These are phyloP conservation scores for Phytophthora fragariaefolia DNA, from an alignment of 352 stramenopile genomes.

Conservation along the genomic window DNA sequence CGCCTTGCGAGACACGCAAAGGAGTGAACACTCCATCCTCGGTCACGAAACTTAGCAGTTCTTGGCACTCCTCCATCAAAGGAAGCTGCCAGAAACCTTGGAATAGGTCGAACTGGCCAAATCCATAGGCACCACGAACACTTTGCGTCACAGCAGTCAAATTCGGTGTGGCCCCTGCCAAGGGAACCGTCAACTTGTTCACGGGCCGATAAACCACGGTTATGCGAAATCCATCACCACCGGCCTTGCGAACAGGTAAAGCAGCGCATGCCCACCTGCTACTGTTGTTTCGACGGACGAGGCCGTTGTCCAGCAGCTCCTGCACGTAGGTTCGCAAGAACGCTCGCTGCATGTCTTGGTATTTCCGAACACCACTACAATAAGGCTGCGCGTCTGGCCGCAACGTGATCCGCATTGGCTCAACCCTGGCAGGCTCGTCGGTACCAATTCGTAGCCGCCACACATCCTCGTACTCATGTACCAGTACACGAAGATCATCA, in stretches of 20 bases:
- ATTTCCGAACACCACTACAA: too few relatives aligned
- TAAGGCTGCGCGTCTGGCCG: too few relatives aligned
- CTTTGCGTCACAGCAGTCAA: neutral
- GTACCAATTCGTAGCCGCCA: too few relatives aligned
- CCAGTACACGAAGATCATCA: neutral
- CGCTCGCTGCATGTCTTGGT: neutral
- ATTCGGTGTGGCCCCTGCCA: neutral
- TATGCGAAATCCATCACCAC: neutral
- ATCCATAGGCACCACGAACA: neutral
- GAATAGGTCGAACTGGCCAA: too few relatives aligned
- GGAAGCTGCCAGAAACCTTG: too few relatives aligned
- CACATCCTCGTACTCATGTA: neutral
- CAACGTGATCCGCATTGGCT: too few relatives aligned
- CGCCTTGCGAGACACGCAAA: too few relatives aligned
- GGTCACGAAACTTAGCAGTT: too few relatives aligned
- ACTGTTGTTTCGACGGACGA: constrained; percentile 6
- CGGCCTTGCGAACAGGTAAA: neutral
- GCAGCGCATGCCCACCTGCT: constrained; percentile 1
- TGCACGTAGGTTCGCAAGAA: constrained; percentile 5
- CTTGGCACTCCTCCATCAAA: too few relatives aligned
- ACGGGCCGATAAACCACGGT: constrained; percentile 4
- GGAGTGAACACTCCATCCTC: too few relatives aligned
- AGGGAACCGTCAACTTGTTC: neutral
- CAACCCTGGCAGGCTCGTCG: too few relatives aligned
- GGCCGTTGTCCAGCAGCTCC: neutral